Evolutionary conservation across 305 asterid species (phyloP).

Genomic region (Fraxinus platypoda): DNA sequence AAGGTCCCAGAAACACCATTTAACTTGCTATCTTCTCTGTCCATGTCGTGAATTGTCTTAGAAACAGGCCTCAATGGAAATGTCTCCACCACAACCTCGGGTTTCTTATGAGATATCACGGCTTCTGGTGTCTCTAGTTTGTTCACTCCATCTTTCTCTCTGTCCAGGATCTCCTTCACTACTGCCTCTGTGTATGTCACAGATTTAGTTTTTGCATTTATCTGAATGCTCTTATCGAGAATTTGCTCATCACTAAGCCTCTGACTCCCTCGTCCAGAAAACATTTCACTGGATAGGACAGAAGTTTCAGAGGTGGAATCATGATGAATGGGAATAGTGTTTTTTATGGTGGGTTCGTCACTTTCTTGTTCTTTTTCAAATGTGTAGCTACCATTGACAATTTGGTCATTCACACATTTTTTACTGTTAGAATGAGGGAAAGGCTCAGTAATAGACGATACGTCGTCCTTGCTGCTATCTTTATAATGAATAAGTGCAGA

Average conservation of each 20-base stretch:
- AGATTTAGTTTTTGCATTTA: constrained; percentile 27
- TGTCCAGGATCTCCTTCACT: constrained; percentile 31
- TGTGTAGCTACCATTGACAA: constrained; percentile 27
- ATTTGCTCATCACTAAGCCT: constrained; percentile 22
- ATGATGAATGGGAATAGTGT: constrained; percentile 25
- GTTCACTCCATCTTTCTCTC: constrained; percentile 30
- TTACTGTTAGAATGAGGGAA: constrained; percentile 2
- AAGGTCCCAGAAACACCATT: constrained; percentile 23
- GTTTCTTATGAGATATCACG: constrained; percentile 21
- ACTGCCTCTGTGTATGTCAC: constrained; percentile 11
- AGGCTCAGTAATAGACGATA: constrained; percentile 14
- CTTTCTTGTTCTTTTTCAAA: constrained; percentile 27
- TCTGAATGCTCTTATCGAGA: constrained; percentile 21
- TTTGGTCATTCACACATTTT: constrained; percentile 25
- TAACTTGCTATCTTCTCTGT: constrained; percentile 32
- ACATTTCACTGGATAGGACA: constrained; percentile 13
- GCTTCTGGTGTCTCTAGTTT: constrained; percentile 32
- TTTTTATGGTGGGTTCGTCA: constrained; percentile 14
- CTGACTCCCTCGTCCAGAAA: constrained; percentile 19
- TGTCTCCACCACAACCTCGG: constrained; percentile 63
- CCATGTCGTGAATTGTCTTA: constrained; percentile 27
- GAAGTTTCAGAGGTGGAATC: constrained; percentile 21
- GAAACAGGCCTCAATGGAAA: constrained; percentile 68
- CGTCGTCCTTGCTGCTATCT: constrained; percentile 26
- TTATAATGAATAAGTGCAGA: constrained; percentile 19